Percentiles rank a stretch among this genome's conserved stretches.
Conservation (phyloP, 192 early-diverging fungal genomes). For the Mortierella hygrophila region DNA sequence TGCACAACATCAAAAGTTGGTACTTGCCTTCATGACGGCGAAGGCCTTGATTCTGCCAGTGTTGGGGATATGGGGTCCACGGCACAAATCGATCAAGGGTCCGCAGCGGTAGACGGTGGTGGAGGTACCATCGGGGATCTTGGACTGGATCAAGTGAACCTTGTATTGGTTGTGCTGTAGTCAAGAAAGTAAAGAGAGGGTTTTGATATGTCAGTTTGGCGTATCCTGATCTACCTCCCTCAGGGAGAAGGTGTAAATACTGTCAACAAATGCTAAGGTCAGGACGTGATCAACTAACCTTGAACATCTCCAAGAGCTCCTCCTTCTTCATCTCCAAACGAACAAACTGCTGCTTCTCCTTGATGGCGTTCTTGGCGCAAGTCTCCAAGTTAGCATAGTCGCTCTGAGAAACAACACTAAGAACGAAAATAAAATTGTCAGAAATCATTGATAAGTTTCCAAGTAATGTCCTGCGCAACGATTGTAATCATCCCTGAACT, state of each 20-base stretch:
- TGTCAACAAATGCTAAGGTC: not conserved
- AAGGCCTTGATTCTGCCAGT: conserved; percentile 96
- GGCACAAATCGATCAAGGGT: conserved; percentile 96
- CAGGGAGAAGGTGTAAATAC: not conserved
- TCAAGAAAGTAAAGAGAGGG: not conserved
- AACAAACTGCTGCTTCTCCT: conserved; percentile 97
- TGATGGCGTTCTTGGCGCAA: conserved; percentile 88
- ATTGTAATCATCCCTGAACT: not conserved
- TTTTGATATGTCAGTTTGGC: not conserved
- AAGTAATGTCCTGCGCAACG: not conserved
- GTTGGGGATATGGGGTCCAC: conserved; percentile 95
- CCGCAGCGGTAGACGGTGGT: conserved; percentile 99
- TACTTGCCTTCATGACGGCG: conserved; percentile 82
- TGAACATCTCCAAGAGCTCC: conserved; percentile 96
- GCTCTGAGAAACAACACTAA: conserved; percentile 77
- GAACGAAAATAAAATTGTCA: not conserved
- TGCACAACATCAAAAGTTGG: not conserved
- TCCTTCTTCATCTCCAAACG: conserved; percentile 91
- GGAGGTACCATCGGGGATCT: conserved; percentile 92
- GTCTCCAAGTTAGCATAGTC: conserved; percentile 93
- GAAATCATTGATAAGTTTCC: not conserved
- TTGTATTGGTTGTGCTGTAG: conserved; percentile 95
- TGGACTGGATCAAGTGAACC: conserved; percentile 91
- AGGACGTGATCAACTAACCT: conserved; percentile 39
- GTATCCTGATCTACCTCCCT: not conserved